Conservation (phyloP, 805 yeast genomes). For the Zygotorulaspora sp. region DNA sequence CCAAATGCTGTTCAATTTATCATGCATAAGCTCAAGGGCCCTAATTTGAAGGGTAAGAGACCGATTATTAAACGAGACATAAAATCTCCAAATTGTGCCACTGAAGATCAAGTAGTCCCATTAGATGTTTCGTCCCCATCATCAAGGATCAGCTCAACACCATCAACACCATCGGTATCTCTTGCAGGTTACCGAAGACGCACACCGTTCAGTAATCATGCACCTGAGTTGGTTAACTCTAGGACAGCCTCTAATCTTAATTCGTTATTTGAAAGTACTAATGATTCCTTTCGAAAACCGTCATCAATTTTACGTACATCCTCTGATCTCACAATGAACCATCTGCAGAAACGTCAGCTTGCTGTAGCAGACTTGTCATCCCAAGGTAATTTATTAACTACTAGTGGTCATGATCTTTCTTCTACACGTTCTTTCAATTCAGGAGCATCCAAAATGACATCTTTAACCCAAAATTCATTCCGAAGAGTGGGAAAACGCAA, state of each 20-base stretch:
- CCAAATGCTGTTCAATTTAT: slow-evolving; percentile 46
- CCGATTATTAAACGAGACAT: slow-evolving; percentile 3
- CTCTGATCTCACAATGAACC: slow-evolving; percentile 30
- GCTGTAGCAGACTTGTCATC: slow-evolving; percentile 23
- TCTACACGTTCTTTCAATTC: neutral
- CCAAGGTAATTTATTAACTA: neutral
- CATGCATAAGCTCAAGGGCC: slow-evolving; percentile 46
- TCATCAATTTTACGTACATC: slow-evolving; percentile 24
- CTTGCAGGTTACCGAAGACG: slow-evolving; percentile 2
- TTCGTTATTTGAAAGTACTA: slow-evolving; percentile 24
- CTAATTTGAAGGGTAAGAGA: slow-evolving; percentile 35
- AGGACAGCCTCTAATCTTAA: slow-evolving; percentile 27
- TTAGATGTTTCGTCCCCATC: slow-evolving; percentile 3
- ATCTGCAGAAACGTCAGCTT: slow-evolving; percentile 30
- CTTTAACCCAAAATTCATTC: slow-evolving; percentile 20
- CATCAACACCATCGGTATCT: slow-evolving; percentile 12
- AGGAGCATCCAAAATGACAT: neutral
- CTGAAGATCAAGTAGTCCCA: neutral
- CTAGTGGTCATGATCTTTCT: neutral
- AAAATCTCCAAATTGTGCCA: slow-evolving; percentile 4
- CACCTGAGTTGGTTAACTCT: slow-evolving; percentile 12
- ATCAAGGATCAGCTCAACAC: slow-evolving; percentile 11
- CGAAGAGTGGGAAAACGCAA: slow-evolving; percentile 32
- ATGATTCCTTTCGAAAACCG: slow-evolving; percentile 15
- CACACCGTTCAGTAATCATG: neutral